phyloP scores from a whole-genome alignment of 257 asterid species.

The Solanum etuberosum region DNA sequence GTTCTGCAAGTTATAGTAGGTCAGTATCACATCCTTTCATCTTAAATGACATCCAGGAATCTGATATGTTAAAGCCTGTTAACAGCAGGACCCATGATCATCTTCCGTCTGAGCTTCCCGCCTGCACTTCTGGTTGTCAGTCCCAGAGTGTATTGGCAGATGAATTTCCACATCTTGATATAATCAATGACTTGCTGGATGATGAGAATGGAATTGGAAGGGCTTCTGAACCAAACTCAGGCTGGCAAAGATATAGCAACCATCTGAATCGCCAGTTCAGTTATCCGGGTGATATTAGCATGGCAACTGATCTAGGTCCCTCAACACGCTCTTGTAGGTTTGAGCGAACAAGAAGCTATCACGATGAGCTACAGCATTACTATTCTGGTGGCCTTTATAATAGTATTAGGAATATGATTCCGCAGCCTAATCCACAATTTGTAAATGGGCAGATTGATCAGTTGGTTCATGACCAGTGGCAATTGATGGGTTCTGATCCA shows the following conservation, averaged over 20 bases:
- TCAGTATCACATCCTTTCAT: conserved; percentile 11
- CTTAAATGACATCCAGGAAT: conserved; percentile 26
- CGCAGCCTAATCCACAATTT: conserved; percentile 32
- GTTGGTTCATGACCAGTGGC: conserved; percentile 54
- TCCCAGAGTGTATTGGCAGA: background rate
- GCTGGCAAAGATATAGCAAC: background rate
- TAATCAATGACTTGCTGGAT: background rate
- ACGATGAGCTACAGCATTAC: conserved; percentile 31
- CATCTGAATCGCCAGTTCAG: background rate
- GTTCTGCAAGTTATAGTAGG: conserved; percentile 32
- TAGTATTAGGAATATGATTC: conserved; percentile 37
- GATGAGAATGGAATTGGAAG: background rate
- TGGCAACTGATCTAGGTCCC: background rate
- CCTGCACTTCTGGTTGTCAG: background rate
- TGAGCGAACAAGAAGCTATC: background rate
- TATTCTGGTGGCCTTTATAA: conserved; percentile 35
- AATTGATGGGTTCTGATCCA: conserved; percentile 40
- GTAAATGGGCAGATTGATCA: conserved; percentile 48
- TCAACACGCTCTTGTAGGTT: background rate
- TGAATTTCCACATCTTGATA: background rate
- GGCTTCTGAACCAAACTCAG: background rate
- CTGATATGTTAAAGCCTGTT: conserved; percentile 23
- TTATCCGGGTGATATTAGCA: background rate
- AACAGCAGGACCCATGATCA: conserved; percentile 36
- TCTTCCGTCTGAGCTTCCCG: conserved; percentile 20